These are phyloP conservation scores for Tilletia horrida DNA, from an alignment of 1,284 basidiomycete species.

Conservation along the genomic window DNA sequence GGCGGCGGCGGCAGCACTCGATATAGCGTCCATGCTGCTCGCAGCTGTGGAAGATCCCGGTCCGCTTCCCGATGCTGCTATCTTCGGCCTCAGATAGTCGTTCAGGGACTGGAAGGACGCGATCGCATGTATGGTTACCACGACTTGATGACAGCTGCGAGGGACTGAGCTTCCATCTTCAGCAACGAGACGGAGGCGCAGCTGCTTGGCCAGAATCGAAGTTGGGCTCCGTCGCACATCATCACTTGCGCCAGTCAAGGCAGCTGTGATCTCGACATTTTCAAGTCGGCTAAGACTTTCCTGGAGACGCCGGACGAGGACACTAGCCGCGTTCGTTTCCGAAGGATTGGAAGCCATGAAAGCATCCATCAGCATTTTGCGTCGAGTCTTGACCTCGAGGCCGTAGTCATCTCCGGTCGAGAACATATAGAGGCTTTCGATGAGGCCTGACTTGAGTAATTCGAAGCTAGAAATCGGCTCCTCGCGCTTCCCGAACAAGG, in stretches of 20 bases:
- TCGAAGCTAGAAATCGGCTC: conserved; percentile 90
- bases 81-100: conserved; percentile 52
- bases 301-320: conserved; percentile 44
- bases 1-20: no score
- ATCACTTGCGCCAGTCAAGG: conserved; percentile 31
- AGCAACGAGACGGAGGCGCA: conserved; percentile 47
- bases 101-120: conserved; percentile 49
- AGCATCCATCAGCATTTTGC: conserved; percentile 32
- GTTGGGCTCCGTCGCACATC: conserved; percentile 38
- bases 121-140: conserved; percentile 52
- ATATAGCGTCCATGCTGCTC: neutral
- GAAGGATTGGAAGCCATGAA: conserved; percentile 31
- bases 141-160: conserved; percentile 42
- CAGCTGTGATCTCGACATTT: conserved; percentile 44
- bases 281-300: conserved; percentile 50
- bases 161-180: conserved; percentile 43
- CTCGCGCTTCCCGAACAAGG: conserved; percentile 69
- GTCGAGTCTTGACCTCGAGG: conserved; percentile 30
- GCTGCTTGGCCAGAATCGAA: conserved; percentile 42
- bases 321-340: conserved; percentile 28
- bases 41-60: conserved; percentile 54
- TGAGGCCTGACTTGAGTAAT: conserved; percentile 83
- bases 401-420: conserved; percentile 59
- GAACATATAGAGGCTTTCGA: conserved; percentile 80
- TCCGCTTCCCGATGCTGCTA: conserved; percentile 62